These are phyloP conservation scores for Alternaria consortialis DNA, from an alignment of 2,329 filamentous ascomycete species.

Conservation along the genomic window DNA sequence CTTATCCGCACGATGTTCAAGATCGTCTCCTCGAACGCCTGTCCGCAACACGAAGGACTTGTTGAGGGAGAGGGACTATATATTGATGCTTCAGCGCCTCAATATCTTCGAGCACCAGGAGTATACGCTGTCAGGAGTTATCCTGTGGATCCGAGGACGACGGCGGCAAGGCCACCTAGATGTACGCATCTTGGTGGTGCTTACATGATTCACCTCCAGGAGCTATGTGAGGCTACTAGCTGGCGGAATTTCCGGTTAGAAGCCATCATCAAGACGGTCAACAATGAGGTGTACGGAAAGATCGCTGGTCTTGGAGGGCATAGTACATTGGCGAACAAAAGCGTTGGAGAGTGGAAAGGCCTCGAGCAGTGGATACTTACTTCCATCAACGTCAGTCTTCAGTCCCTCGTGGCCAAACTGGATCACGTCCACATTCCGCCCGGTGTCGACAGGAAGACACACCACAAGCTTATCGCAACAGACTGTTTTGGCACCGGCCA, in stretches of 20 bases:
- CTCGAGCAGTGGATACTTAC: neutral
- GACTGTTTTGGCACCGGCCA: neutral
- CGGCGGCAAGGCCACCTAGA: neutral
- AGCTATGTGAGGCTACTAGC: neutral
- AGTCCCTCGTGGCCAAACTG: neutral
- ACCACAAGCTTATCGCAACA: neutral
- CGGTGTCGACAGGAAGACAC: neutral
- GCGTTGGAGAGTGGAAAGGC: neutral
- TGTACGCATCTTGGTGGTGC: neutral
- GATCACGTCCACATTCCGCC: neutral
- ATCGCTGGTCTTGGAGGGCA: neutral
- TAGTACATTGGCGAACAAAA: neutral
- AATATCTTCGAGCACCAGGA: neutral
- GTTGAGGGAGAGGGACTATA: neutral
- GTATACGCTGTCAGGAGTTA: neutral
- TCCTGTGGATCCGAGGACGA: neutral
- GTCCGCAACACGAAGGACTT: neutral
- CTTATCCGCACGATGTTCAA: neutral
- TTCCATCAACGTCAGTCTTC: neutral
- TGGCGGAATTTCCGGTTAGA: neutral
- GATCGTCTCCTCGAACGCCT: neutral
- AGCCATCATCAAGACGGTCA: neutral
- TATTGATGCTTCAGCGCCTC: neutral
- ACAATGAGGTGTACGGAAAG: neutral
- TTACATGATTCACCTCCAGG: neutral